Percentiles rank a stretch among this genome's conserved stretches.
These are phyloP conservation scores for Trichoderma guizhouense DNA, from an alignment of 2,329 filamentous ascomycete species.

Conservation along the genomic window DNA sequence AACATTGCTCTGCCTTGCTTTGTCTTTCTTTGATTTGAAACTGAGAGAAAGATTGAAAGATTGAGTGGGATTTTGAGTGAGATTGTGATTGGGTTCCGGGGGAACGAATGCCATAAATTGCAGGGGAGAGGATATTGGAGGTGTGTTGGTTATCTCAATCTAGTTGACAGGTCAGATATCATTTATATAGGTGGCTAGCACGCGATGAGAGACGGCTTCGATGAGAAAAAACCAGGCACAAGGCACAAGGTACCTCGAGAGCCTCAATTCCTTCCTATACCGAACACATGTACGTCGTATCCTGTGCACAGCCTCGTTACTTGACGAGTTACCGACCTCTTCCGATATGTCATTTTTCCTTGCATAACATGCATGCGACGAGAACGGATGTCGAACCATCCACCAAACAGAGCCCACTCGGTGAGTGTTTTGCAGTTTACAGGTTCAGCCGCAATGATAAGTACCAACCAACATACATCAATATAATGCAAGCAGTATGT, in stretches of 20 bases:
- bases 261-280: not conserved
- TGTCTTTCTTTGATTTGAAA: no score
- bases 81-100: not conserved
- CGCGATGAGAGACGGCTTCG: accelerated
- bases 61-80: not conserved
- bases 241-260: not conserved
- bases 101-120: not conserved
- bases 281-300: not conserved
- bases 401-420: no score
- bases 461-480: not conserved
- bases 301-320: not conserved
- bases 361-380: not conserved
- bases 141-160: no score
- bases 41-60: not conserved
- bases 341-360: not conserved
- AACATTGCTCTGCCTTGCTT: conserved; percentile 1
- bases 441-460: not conserved
- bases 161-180: no score
- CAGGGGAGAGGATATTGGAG: not conserved
- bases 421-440: not conserved
- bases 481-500: not conserved
- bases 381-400: not conserved
- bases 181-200: not conserved
- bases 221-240: not conserved
- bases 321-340: not conserved